These are phyloP conservation scores for Aspergillus unguis DNA, from an alignment of 2,329 filamentous ascomycete species.

Conservation along the genomic window DNA sequence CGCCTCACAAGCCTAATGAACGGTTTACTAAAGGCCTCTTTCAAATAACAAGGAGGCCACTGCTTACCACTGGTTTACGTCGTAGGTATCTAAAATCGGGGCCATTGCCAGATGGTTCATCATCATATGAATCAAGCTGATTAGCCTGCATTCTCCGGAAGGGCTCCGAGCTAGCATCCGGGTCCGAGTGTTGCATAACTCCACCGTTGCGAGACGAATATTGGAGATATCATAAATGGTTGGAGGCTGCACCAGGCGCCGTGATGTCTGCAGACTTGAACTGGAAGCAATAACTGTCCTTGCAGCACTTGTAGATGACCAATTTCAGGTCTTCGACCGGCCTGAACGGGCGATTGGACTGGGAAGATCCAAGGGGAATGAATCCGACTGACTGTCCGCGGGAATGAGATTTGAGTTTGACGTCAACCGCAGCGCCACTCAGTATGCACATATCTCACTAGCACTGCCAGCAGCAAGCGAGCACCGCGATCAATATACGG, in stretches of 20 bases:
- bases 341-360: background rate
- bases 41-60: background rate
- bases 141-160: constrained; percentile 10
- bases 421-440: too few relatives aligned
- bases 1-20: constrained; percentile 76
- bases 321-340: background rate
- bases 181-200: constrained; percentile 18
- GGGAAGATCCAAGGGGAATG: too few relatives aligned
- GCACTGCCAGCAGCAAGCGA: background rate
- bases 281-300: background rate
- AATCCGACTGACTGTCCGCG: too few relatives aligned
- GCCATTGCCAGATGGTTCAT: constrained; percentile 7
- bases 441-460: background rate
- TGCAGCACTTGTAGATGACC: background rate
- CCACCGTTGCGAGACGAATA: constrained; percentile 3
- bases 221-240: constrained; percentile 9
- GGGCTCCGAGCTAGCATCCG: constrained; percentile 5
- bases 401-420: too few relatives aligned
- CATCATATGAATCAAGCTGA: constrained; percentile 3
- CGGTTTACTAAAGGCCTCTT: constrained; percentile 13
- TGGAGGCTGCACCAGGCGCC: constrained; percentile 7
- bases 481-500: background rate
- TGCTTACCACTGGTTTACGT: constrained; percentile 24
- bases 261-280: background rate
- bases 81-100: constrained; percentile 12